These are phyloP conservation scores for Lactarius psammicola DNA, from an alignment of 768 basidiomycete species.

Conservation along the genomic window DNA sequence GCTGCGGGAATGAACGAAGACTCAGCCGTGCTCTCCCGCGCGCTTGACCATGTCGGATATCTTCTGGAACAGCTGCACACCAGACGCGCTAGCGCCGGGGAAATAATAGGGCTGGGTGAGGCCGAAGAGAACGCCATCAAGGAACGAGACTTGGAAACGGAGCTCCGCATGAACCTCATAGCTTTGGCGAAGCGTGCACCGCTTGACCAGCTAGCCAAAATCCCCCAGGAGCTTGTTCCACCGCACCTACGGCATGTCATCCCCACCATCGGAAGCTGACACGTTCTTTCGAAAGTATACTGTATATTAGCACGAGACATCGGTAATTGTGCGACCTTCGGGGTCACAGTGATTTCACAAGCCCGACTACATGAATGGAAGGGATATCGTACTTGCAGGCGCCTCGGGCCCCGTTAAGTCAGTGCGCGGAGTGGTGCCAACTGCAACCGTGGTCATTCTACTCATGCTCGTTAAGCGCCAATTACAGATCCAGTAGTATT, in stretches of 20 bases:
- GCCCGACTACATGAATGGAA: not conserved
- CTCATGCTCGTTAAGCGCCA: not conserved
- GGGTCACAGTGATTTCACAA: not conserved
- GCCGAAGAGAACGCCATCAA: conserved; percentile 11
- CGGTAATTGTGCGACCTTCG: not conserved
- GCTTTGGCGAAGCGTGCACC: conserved; percentile 79
- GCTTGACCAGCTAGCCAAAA: conserved; percentile 42
- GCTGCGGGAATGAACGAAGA: conserved; percentile 37
- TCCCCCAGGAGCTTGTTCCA: conserved; percentile 27
- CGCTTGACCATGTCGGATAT: conserved; percentile 56
- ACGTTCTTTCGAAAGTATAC: not conserved
- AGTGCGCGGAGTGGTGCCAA: not conserved
- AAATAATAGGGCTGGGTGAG: conserved; percentile 17
- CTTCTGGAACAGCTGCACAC: conserved; percentile 48
- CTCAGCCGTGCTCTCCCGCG: conserved; percentile 51
- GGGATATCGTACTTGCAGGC: not conserved
- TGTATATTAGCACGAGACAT: not conserved
- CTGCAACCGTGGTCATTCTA: not conserved
- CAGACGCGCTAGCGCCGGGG: conserved; percentile 28
- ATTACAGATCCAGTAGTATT: not conserved
- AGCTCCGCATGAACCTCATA: conserved; percentile 69
- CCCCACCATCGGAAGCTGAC: conserved; percentile 26
- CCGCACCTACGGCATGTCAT: conserved; percentile 27
- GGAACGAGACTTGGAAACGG: conserved; percentile 54
- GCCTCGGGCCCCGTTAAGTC: not conserved